Conservation (phyloP, 495 filamentous ascomycete species). For the Daldinia concentrica region DNA sequence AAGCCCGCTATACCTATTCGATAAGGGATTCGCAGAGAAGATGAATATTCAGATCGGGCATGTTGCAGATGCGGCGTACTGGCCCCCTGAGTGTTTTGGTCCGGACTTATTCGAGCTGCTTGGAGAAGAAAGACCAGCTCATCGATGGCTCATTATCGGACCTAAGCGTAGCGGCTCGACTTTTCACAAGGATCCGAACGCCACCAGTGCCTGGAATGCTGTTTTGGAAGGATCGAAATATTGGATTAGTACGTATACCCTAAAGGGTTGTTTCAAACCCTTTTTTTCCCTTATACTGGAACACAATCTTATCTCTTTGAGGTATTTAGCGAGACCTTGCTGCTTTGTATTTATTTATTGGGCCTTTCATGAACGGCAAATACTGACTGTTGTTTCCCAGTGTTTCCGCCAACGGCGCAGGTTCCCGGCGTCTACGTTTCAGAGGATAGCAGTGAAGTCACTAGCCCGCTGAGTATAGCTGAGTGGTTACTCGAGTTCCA, state of each 20-base stretch:
- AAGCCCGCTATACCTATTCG: conserved; percentile 93
- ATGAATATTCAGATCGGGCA: conserved; percentile 74
- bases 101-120: conserved; percentile 88
- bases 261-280: background rate
- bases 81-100: conserved; percentile 87
- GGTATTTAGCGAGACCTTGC: background rate
- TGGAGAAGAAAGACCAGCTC: conserved; percentile 81
- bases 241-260: conserved; percentile 81
- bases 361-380: background rate
- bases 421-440: conserved; percentile 91
- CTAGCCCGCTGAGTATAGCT: conserved; percentile 91
- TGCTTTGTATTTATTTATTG: background rate
- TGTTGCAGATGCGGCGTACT: conserved; percentile 70
- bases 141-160: conserved; percentile 93
- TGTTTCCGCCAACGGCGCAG: conserved; percentile 71
- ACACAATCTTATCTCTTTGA: background rate
- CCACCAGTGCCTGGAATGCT: conserved; percentile 91
- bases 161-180: conserved; percentile 91
- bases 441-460: conserved; percentile 92
- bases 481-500: conserved; percentile 96
- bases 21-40: conserved; percentile 85
- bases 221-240: conserved; percentile 92
- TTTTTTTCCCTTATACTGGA: background rate
- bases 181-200: conserved; percentile 85
- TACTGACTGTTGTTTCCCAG: conserved; percentile 14